A percentile compares a stretch with the other conserved stretches of the same genome.
These are phyloP conservation scores for Calophaca sinica DNA, from an alignment of 306 rosid genomes.

Conservation along the genomic window DNA sequence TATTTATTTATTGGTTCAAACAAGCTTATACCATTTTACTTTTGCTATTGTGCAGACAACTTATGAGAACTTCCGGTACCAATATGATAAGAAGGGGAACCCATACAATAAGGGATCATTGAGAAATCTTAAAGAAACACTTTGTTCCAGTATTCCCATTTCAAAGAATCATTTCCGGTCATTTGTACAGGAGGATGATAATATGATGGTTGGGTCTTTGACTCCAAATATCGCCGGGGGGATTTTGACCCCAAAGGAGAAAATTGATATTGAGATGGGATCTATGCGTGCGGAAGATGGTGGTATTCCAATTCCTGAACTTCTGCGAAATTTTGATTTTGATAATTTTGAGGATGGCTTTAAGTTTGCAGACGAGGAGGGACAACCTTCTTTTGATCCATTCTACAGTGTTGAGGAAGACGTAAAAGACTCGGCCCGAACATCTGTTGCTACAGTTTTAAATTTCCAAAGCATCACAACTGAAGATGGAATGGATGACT, in stretches of 20 bases:
- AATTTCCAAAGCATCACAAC: conserved; percentile 42
- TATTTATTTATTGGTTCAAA: conserved; percentile 13
- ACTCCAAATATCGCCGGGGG: conserved; percentile 57
- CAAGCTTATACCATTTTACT: conserved; percentile 1
- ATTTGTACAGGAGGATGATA: conserved; percentile 60
- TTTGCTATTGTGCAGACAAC: conserved; percentile 71
- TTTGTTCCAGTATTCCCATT: conserved; percentile 63
- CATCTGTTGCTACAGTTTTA: conserved; percentile 51
- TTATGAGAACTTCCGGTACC: conserved; percentile 91
- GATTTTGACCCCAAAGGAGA: conserved; percentile 65
- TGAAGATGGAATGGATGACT: conserved; percentile 50
- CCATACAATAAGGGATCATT: conserved; percentile 71
- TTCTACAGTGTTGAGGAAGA: conserved; percentile 59
- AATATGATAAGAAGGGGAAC: conserved; percentile 81
- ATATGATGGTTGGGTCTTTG: conserved; percentile 45
- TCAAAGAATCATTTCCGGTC: conserved; percentile 71
- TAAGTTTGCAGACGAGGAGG: conserved; percentile 60
- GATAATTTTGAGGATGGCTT: conserved; percentile 57
- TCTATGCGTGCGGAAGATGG: conserved; percentile 56
- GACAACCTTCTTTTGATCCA: conserved; percentile 56
- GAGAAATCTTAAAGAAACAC: conserved; percentile 63
- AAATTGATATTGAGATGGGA: conserved; percentile 88
- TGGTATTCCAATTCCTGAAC: conserved; percentile 63
- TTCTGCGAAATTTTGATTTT: conserved; percentile 65
- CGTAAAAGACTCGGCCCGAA: conserved; percentile 49